Evolutionary conservation across 805 yeast species (phyloP), one percentile per base, ranked within the genome.

Genomic region (Metschnikowia gelsemii): DNA sequence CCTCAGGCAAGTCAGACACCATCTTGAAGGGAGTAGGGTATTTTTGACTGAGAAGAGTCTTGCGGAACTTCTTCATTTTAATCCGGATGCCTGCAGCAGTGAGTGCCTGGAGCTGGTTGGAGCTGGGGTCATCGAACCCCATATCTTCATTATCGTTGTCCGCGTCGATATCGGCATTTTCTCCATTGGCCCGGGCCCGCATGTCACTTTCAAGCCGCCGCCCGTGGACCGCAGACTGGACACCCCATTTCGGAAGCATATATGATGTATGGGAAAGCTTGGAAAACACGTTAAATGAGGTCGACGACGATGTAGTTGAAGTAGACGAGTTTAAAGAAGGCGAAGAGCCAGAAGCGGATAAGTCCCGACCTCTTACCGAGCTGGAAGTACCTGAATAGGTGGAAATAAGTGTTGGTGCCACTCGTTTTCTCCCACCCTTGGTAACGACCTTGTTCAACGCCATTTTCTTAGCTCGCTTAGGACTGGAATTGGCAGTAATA

Each of bases 381-480:
- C 46, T 35, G 7, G 63, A 52, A 20, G 61, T 56, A 9, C 35
- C 46, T 12, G 72, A 58, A 1, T 76, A 55, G 1, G 69, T 57
- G 1, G 90, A 78, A 3, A 84, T 72, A 11, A 84, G 60, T 17
- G 80, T 69, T 4, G 93, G 95, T 0, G 86, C 76, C 2, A 86
- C 88, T 50, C 93, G 64, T 52, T 84, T 85, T 54, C 79, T 80
- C 3, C 93, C 93, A 27, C 83, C 82, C 52, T 86, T 84, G 1
- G 90, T 78, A 4, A 85, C 73, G 2, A 85, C 75, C 1, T 82
- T 74, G 63, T 63, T 80, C 75, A 59, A 62, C 16, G 50, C 41
- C 21, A 50, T 26, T 39, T 56, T 50, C 21, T 49, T 38, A 7
- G 32, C 21, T 18, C 32, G 32, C 12, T 33, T 35, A 1, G 47